Conservation (phyloP, 805 yeast genomes). For the Schizosaccharomyces japonicus region DNA sequence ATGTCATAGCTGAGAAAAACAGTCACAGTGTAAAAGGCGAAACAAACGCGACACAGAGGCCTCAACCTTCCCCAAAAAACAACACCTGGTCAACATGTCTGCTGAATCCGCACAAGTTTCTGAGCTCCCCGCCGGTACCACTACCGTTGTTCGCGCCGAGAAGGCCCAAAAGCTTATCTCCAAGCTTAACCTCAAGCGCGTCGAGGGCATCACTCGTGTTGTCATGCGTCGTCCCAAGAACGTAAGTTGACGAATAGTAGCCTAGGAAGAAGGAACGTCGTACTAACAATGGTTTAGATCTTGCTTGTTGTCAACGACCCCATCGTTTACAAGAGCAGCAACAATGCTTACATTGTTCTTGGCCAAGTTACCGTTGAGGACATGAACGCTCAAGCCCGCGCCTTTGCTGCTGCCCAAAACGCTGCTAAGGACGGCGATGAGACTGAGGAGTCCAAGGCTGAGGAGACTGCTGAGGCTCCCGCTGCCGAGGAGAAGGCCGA, state of each 20-base stretch:
- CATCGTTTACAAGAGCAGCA: conserved; percentile 79
- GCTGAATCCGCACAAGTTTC: conserved; percentile 4
- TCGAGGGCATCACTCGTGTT: conserved; percentile 83
- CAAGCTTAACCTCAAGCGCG: conserved; percentile 71
- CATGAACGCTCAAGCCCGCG: conserved; percentile 62
- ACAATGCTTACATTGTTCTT: conserved; percentile 87
- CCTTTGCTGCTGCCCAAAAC: conserved; percentile 43
- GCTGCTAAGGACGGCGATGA: conserved; percentile 23
- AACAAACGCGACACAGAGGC: neutral
- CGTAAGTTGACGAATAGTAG: too few species aligned
- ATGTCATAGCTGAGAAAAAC: too few species aligned
- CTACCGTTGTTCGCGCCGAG: conserved; percentile 66
- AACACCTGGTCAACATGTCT: neutral
- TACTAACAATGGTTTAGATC: conserved; percentile 68
- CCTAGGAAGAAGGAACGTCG: too few species aligned
- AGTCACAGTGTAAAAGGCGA: too few species aligned
- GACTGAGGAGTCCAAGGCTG: conserved; percentile 15
- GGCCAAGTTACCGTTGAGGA: conserved; percentile 97
- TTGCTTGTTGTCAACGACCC: conserved; percentile 80
- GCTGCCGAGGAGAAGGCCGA: conserved; percentile 24
- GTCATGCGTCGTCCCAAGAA: conserved; percentile 47
- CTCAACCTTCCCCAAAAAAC: neutral
- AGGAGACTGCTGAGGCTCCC: conserved; percentile 24
- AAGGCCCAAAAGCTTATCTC: conserved; percentile 76
- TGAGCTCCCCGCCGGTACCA: conserved; percentile 62